A percentile compares a stretch with the other conserved stretches of the same genome.
These are phyloP conservation scores for Cladosporium sp. DNA, from an alignment of 2,329 filamentous ascomycete species.

Conservation along the genomic window DNA sequence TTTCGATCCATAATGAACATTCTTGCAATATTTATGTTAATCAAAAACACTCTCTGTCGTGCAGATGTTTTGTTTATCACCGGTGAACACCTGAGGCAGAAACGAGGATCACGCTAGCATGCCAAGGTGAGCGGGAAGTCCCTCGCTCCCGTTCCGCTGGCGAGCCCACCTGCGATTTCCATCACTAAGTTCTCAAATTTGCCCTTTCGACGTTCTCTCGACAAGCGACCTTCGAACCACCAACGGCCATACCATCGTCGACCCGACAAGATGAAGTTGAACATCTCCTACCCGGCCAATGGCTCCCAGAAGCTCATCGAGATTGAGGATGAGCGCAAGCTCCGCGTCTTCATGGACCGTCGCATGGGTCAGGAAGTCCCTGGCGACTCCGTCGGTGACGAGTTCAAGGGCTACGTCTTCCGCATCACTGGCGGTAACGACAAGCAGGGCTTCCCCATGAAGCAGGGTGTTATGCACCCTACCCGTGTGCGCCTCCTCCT, in stretches of 20 bases:
- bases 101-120: too few relatives aligned
- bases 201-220: background rate
- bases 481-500: conserved; percentile 98
- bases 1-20: too few relatives aligned
- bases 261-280: conserved; percentile 61
- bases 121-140: too few relatives aligned
- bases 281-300: conserved; percentile 91
- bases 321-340: conserved; percentile 98
- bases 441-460: conserved; percentile 99
- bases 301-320: conserved; percentile 99
- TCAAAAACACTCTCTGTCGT: too few relatives aligned
- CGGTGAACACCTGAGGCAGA: too few relatives aligned
- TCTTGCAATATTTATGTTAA: too few relatives aligned
- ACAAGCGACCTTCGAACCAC: conserved; percentile 7
- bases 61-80: too few relatives aligned
- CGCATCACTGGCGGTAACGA: conserved; percentile 99
- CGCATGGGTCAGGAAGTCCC: conserved; percentile 91
- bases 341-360: conserved; percentile 98
- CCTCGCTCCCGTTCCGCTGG: too few relatives aligned
- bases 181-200: too few relatives aligned
- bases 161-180: too few relatives aligned
- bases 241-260: background rate
- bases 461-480: conserved; percentile 99
- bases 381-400: conserved; percentile 92
- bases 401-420: conserved; percentile 99